Evolutionary conservation across 2,329 filamentous ascomycete species (phyloP), one percentile per base, ranked within the genome.

Genomic region (Dothiorella sarmentorum): DNA sequence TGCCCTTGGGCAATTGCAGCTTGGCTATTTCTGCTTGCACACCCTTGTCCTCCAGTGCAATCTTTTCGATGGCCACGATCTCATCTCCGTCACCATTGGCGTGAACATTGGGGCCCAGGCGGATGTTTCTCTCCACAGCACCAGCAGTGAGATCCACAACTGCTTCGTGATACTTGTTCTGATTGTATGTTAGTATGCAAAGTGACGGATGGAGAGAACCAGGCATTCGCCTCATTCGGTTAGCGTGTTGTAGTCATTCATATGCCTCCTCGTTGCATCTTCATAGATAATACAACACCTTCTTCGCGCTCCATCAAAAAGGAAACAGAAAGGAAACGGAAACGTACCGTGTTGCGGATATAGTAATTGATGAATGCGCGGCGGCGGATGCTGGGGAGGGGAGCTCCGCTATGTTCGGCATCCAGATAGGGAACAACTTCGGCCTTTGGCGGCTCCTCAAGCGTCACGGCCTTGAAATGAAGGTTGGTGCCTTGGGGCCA

Each of bases 401-500:
- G 73, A 18, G 71, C 70, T 24, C 81, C 78, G 27, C 73, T 73
- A 58, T 84, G 79, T 67, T 88, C 85, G 35, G 84, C 86, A 52
- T 85, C 84, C 17, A 84, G 73, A 68, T 86, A 88, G n/a, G 80
- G 78, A 6, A 85, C 67, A 61, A 79, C 76, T 63, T 83, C 77
- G 35, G 74, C 74, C 75, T 89, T 89, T 37, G 78, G 75, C 3
- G 86, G 85, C 66, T 89, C 85, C 53, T 86, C 80, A 3, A 88
- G 76, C 20, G 84, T 88, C 52, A 90, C 81, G 64, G 81, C 82
- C 73, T 90, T 90, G 78, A 84, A 85, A 53, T 85, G 81, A 42
- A 86, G 68, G 27, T 81, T 75, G 2, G 79, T 81, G 22, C 77
- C 75, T 11, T 74, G 71, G 0, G 84, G 84, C 81, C 84, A 87